These are phyloP conservation scores for Sugiyamaella castrensis DNA, from an alignment of 1,139 yeast species.

Conservation along the genomic window DNA sequence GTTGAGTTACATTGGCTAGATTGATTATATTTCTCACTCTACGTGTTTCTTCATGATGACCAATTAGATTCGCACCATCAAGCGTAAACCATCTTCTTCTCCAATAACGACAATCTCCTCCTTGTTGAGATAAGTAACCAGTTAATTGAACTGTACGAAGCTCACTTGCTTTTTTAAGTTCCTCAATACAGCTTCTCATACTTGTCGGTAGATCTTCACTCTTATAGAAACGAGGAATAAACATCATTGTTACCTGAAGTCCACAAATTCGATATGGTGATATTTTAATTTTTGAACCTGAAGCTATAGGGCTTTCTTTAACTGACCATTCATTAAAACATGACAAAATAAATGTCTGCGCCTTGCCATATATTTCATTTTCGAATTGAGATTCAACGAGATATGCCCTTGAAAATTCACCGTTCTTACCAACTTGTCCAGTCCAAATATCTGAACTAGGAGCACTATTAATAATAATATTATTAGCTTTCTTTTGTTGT, in stretches of 20 bases:
- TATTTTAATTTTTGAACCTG: constrained; percentile 22
- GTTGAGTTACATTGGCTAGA: constrained; percentile 48
- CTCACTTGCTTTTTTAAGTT: constrained; percentile 27
- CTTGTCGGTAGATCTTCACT: constrained; percentile 53
- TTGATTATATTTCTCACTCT: constrained; percentile 66
- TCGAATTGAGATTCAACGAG: constrained; percentile 64
- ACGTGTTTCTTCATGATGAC: constrained; percentile 61
- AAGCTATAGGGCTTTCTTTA: constrained; percentile 1
- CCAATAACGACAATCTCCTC: constrained; percentile 72
- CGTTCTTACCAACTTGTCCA: constrained; percentile 65
- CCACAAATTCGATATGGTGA: constrained; percentile 65
- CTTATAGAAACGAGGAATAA: constrained; percentile 51
- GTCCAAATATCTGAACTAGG: constrained; percentile 32
- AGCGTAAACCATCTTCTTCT: constrained; percentile 64
- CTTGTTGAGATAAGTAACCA: constrained; percentile 73
- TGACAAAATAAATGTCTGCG: constrained; percentile 53
- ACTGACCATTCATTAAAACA: constrained; percentile 78
- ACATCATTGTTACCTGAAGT: constrained; percentile 71
- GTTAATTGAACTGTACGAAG: constrained; percentile 23
- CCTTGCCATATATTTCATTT: constrained; percentile 52
- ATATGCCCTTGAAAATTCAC: constrained; percentile 82
- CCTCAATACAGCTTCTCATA: constrained; percentile 31
- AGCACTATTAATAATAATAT: constrained; percentile 1
- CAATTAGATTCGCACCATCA: constrained; percentile 54
- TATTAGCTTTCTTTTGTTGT: constrained; percentile 4